phyloP scores from a whole-genome alignment of 345 rosid genomes.

The Sapria himalayana region DNA sequence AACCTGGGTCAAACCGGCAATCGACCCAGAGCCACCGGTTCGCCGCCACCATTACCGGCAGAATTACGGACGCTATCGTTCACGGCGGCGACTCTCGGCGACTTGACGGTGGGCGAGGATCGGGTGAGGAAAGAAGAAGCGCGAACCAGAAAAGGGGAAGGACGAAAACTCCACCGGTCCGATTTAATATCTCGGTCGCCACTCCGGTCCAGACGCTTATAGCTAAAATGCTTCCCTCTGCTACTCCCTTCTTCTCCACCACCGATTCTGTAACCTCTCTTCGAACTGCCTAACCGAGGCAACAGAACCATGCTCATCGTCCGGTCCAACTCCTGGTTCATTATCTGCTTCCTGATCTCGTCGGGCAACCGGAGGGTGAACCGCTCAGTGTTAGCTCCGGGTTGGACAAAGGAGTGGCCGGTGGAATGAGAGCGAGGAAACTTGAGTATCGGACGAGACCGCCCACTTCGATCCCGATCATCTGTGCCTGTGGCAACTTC shows the following conservation, averaged over 20 bases:
- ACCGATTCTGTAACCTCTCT: conserved; percentile 19
- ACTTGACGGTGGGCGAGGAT: conserved; percentile 10
- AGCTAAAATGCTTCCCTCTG: conserved; percentile 10
- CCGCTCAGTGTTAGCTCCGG: conserved; percentile 66
- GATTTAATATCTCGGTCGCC: conserved; percentile 13
- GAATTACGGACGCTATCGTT: conserved; percentile 17
- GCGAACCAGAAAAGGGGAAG: conserved; percentile 25
- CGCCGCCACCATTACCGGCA: background rate
- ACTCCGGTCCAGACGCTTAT: conserved; percentile 15
- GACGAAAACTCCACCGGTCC: conserved; percentile 34
- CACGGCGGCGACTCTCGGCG: conserved; percentile 25
- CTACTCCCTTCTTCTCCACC: conserved; percentile 20
- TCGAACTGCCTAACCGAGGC: conserved; percentile 30
- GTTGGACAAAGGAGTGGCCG: conserved; percentile 73
- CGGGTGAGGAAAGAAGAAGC: conserved; percentile 23
- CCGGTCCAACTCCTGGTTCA: conserved; percentile 44
- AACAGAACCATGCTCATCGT: conserved; percentile 34
- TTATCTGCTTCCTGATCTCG: conserved; percentile 49
- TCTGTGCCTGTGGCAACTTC: background rate
- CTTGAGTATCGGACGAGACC: conserved; percentile 13
- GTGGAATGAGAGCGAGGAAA: conserved; percentile 69
- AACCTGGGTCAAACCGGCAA: too few relatives aligned
- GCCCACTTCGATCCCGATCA: conserved; percentile 12
- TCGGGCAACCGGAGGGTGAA: conserved; percentile 57
- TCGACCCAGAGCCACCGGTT: too few relatives aligned